Evolutionary conservation across 148 eudicot genomes (phyloP).

Genomic region (Silene conica): DNA sequence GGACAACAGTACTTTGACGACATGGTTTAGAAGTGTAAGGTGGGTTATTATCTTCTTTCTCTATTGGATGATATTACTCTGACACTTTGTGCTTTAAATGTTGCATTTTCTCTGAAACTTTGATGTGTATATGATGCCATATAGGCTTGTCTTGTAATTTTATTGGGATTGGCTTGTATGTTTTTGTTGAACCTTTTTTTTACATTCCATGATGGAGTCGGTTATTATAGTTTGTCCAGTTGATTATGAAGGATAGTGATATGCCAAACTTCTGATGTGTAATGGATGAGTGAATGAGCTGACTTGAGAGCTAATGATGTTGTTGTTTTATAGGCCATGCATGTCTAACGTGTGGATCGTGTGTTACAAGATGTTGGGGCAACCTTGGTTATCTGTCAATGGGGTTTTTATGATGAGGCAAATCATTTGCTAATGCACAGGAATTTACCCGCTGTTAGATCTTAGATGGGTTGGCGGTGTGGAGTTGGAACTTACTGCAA

Average conservation of each 20-base stretch:
- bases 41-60: conserved; percentile 20
- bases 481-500: conserved; percentile 92
- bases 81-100: neutral
- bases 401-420: conserved; percentile 99
- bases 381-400: conserved; percentile 93
- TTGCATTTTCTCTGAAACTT: neutral
- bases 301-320: neutral
- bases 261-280: neutral
- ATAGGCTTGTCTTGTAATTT: neutral
- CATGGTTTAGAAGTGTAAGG: conserved; percentile 97
- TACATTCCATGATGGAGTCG: neutral
- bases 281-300: neutral
- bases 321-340: neutral
- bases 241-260: neutral
- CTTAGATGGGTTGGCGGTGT: conserved; percentile 99
- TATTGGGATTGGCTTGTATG: no score
- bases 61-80: neutral
- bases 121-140: neutral
- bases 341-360: conserved; percentile 10
- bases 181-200: no score
- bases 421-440: conserved; percentile 92
- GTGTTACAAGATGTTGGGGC: conserved; percentile 91
- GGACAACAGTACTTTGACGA: conserved; percentile 92
- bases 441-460: conserved; percentile 85
- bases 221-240: neutral